Evolutionary conservation across 495 filamentous ascomycete genomes (phyloP).

Genomic region (Cercophora samala): DNA sequence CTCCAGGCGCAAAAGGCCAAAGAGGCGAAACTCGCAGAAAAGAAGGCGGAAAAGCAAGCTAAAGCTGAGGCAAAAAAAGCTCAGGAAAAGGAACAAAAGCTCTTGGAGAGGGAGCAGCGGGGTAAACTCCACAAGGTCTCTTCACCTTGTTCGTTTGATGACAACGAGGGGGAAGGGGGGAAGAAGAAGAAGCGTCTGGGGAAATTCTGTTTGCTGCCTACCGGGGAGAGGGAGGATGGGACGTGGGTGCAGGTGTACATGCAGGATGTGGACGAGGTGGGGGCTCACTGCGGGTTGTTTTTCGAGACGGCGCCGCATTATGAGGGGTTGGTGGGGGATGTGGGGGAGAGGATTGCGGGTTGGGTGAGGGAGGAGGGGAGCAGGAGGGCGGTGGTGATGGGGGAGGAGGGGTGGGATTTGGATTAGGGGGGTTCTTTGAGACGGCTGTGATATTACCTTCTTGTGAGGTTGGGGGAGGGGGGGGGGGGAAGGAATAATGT

Average conservation of each 20-base stretch:
- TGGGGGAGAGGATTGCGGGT: slow-evolving; percentile 61
- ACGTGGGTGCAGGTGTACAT: slow-evolving; percentile 76
- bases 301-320: slow-evolving; percentile 63
- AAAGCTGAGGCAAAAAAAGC: slow-evolving; percentile 17
- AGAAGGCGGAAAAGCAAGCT: slow-evolving; percentile 20
- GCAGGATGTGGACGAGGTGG: slow-evolving; percentile 79
- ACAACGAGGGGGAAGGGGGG: slow-evolving; percentile 20
- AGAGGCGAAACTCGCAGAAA: too few species aligned
- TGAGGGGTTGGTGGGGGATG: slow-evolving; percentile 71
- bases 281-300: slow-evolving; percentile 82
- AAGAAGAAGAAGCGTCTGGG: slow-evolving; percentile 52
- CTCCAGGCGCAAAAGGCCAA: slow-evolving; percentile 32
- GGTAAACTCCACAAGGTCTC: slow-evolving; percentile 7
- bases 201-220: slow-evolving; percentile 76
- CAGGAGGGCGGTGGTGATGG: slow-evolving; percentile 32
- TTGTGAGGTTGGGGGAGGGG: too few species aligned
- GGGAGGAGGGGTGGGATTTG: slow-evolving; percentile 5
- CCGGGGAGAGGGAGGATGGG: slow-evolving; percentile 55
- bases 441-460: too few species aligned
- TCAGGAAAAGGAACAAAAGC: slow-evolving; percentile 16
- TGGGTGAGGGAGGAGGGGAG: slow-evolving; percentile 65
- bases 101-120: slow-evolving; percentile 34
- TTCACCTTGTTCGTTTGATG: not conserved
- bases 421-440: not conserved
- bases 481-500: too few species aligned